These are phyloP conservation scores for Pseudogymnoascus sp. DNA, from an alignment of 2,329 filamentous ascomycete genomes.

Conservation along the genomic window DNA sequence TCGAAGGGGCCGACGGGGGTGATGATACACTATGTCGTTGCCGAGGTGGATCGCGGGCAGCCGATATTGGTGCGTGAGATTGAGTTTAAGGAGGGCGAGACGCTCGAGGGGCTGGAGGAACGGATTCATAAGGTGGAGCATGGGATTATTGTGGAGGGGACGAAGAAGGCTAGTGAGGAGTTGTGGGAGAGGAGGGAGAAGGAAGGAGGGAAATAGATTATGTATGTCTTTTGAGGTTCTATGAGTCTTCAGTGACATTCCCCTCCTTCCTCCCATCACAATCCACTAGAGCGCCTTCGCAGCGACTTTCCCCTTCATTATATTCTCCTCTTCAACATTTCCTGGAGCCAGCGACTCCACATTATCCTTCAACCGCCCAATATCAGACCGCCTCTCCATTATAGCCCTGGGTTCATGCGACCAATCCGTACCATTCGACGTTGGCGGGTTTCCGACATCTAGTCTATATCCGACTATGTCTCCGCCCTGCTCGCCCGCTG, in stretches of 20 bases:
- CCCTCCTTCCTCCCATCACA: background rate
- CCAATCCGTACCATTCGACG: too few relatives aligned
- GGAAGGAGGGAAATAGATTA: conserved; percentile 17
- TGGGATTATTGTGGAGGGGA: conserved; percentile 68
- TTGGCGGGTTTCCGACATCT: too few relatives aligned
- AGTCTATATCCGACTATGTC: background rate
- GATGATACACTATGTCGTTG: conserved; percentile 82
- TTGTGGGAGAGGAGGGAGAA: conserved; percentile 27
- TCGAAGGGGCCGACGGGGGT: conserved; percentile 64
- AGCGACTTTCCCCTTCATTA: background rate
- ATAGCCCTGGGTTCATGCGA: background rate
- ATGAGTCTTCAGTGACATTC: background rate
- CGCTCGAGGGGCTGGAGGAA: conserved; percentile 56
- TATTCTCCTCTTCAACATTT: background rate
- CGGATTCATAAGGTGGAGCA: conserved; percentile 74
- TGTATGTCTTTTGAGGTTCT: background rate
- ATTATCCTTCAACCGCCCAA: background rate
- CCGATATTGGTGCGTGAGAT: conserved; percentile 67
- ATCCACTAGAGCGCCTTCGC: background rate
- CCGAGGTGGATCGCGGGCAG: conserved; percentile 70
- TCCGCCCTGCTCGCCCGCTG: background rate
- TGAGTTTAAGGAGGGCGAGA: conserved; percentile 55
- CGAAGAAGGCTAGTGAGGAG: conserved; percentile 40
- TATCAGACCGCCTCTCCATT: background rate
- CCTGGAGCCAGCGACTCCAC: background rate